Conservation (phyloP, 495 filamentous ascomycete genomes). For the Achaetomiella virescens region DNA sequence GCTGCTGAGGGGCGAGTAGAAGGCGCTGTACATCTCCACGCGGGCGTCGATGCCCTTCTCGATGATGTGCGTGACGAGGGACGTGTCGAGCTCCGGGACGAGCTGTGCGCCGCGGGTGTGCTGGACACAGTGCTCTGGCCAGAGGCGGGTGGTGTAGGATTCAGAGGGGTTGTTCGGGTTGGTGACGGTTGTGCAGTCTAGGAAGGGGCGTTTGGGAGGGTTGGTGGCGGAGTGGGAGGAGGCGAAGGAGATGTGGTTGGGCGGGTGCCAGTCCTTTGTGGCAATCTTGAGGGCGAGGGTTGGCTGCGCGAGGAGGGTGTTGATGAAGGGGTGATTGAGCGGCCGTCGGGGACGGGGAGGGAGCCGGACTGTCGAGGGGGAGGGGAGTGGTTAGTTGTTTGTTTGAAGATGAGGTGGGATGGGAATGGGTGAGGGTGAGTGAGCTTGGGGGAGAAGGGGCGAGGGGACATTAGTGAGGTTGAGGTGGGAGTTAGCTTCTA, state of each 20-base stretch:
- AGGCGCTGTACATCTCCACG: constrained; percentile 90
- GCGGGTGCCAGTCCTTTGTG: constrained; percentile 86
- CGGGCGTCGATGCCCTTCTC: constrained; percentile 68
- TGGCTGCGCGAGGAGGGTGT: constrained; percentile 65
- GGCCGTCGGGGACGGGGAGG: constrained; percentile 68
- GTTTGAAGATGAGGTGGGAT: neutral
- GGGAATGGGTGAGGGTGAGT: neutral
- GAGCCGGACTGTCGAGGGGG: constrained; percentile 71
- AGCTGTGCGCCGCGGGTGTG: constrained; percentile 66
- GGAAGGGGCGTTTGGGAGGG: constrained; percentile 56
- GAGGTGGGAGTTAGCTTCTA: too few species aligned
- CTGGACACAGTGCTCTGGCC: constrained; percentile 87
- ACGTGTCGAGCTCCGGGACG: constrained; percentile 62
- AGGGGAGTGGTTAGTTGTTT: constrained; percentile 7
- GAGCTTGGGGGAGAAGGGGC: neutral
- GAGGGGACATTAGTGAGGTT: too few species aligned
- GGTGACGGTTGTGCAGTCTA: constrained; percentile 52
- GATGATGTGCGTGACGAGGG: constrained; percentile 56
- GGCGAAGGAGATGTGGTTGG: constrained; percentile 83
- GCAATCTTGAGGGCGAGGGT: constrained; percentile 60
- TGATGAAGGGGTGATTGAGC: constrained; percentile 65
- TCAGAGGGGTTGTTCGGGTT: constrained; percentile 63
- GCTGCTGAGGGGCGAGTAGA: constrained; percentile 61
- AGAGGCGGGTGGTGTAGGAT: constrained; percentile 62
- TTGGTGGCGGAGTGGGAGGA: constrained; percentile 53